A percentile compares a stretch with the other conserved stretches of the same genome.
Evolutionary conservation across 2,329 filamentous ascomycete species (phyloP).

Genomic region (Microcyclospora pomicola): DNA sequence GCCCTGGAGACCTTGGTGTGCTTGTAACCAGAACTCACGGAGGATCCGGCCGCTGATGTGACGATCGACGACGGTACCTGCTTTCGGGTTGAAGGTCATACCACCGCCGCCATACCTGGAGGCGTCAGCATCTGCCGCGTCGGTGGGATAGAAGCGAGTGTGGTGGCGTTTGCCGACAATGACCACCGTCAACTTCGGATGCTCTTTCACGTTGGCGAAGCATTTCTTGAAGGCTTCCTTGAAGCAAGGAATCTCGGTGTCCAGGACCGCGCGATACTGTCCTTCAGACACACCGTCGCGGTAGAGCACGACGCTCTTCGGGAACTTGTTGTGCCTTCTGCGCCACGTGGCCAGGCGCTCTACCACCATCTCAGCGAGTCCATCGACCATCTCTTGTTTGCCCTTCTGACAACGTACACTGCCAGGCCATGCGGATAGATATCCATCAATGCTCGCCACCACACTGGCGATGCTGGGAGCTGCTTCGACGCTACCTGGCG

Average conservation of each 20-base stretch:
- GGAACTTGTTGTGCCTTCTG: slow-evolving; percentile 1
- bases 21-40: background rate
- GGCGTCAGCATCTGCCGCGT: slow-evolving; percentile 28
- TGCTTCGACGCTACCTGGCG: slow-evolving; percentile 4
- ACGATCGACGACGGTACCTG: background rate
- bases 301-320: slow-evolving; percentile 18
- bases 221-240: slow-evolving; percentile 46
- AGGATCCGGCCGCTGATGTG: background rate
- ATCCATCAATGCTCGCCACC: slow-evolving; percentile 1
- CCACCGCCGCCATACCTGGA: background rate
- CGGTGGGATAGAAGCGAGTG: slow-evolving; percentile 65
- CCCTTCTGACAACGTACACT: slow-evolving; percentile 20
- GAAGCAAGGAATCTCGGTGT: slow-evolving; percentile 28
- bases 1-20: slow-evolving; percentile 41
- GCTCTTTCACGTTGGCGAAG: slow-evolving; percentile 22
- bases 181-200: slow-evolving; percentile 53
- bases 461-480: slow-evolving; percentile 1
- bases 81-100: background rate
- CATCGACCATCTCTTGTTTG: slow-evolving; percentile 1
- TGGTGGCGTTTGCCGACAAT: slow-evolving; percentile 78
- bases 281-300: slow-evolving; percentile 25
- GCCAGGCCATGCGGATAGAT: slow-evolving; percentile 19
- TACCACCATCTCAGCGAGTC: background rate
- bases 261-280: slow-evolving; percentile 13
- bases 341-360: background rate